Conservation (phyloP, 768 basidiomycete species). For the button mushroom (Agaricus bisporus) region DNA sequence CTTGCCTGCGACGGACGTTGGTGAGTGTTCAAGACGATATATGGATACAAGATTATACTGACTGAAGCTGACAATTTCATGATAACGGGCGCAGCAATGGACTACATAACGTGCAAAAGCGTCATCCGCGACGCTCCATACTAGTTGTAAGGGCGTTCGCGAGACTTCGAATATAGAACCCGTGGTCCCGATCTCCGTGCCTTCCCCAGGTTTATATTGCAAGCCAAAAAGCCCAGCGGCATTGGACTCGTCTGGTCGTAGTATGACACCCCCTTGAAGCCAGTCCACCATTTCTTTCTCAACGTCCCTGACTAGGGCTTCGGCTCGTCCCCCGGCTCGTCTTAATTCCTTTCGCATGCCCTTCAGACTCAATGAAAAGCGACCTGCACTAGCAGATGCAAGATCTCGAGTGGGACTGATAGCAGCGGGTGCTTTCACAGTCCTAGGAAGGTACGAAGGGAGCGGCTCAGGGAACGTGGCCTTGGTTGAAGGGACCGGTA, state of each 20-base stretch:
- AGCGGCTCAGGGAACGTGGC: conserved; percentile 75
- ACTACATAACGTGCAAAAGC: conserved; percentile 76
- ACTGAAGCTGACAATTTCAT: conserved; percentile 81
- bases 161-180: conserved; percentile 59
- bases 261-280: conserved; percentile 54
- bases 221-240: conserved; percentile 14
- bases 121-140: conserved; percentile 70
- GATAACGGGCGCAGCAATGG: conserved; percentile 77
- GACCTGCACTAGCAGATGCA: conserved; percentile 58
- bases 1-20: conserved; percentile 37
- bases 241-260: conserved; percentile 38
- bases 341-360: conserved; percentile 69
- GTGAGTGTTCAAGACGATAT: background rate
- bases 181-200: conserved; percentile 43
- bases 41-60: conserved; percentile 22
- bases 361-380: conserved; percentile 71
- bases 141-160: conserved; percentile 57
- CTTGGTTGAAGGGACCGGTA: conserved; percentile 35
- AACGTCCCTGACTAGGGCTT: conserved; percentile 60
- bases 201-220: conserved; percentile 19
- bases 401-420: conserved; percentile 38
- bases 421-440: conserved; percentile 42
- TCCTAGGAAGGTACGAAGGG: conserved; percentile 64
- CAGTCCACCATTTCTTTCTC: conserved; percentile 60
- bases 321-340: conserved; percentile 50